A percentile compares a stretch with the other conserved stretches of the same genome.
Conservation (phyloP, 2,329 filamentous ascomycete species). For the Westerdykella ornata region DNA sequence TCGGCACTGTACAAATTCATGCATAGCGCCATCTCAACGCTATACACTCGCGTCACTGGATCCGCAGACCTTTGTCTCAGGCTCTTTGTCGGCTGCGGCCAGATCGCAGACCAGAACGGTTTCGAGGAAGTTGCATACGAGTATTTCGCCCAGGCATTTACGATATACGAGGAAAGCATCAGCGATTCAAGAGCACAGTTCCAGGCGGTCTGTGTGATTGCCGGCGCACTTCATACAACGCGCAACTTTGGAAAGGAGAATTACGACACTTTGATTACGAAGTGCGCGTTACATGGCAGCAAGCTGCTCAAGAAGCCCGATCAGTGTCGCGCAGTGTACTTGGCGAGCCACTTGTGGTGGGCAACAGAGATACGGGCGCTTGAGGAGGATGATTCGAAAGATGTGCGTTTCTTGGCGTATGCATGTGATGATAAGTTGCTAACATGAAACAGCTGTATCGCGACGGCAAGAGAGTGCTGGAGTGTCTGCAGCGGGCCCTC, state of each 20-base stretch:
- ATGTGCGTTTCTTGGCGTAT: constrained; percentile 49
- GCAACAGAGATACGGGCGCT: constrained; percentile 73
- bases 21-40: constrained; percentile 75
- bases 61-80: constrained; percentile 83
- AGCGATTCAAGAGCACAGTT: constrained; percentile 96
- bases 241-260: constrained; percentile 93
- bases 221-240: constrained; percentile 79
- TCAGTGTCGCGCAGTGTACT: constrained; percentile 91
- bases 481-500: constrained; percentile 90
- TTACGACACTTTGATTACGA: constrained; percentile 97
- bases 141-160: constrained; percentile 97
- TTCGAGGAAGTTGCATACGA: constrained; percentile 97
- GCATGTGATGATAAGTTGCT: constrained; percentile 8
- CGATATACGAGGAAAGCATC: constrained; percentile 93
- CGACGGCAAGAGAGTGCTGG: constrained; percentile 92
- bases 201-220: constrained; percentile 92
- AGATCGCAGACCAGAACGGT: constrained; percentile 82
- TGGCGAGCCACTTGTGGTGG: constrained; percentile 98
- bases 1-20: constrained; percentile 92
- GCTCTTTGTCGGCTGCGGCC: constrained; percentile 84
- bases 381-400: constrained; percentile 72
- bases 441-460: constrained; percentile 64
- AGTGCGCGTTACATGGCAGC: constrained; percentile 92
- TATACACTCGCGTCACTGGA: constrained; percentile 81
- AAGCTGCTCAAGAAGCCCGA: constrained; percentile 97